These are phyloP conservation scores for Cardiospermum halicacabum DNA, from an alignment of 345 rosid genomes.

Conservation along the genomic window DNA sequence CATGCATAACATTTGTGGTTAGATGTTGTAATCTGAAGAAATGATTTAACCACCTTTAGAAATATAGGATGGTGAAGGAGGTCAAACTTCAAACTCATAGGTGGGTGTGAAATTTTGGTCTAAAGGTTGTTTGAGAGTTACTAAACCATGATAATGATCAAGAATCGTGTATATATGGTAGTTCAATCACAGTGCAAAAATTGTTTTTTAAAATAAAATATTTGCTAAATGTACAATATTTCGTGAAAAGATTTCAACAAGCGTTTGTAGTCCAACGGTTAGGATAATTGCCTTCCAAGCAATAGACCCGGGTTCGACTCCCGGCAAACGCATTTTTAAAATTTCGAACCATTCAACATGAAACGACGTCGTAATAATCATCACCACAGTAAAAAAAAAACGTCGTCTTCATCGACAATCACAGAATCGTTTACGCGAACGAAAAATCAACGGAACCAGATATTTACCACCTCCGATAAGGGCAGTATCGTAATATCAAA, in stretches of 20 bases:
- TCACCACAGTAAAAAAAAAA: not conserved
- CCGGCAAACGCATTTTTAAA: constrained; percentile 56
- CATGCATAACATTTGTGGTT: not conserved
- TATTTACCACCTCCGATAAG: constrained; percentile 23
- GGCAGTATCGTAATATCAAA: too few species aligned
- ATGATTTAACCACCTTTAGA: not conserved
- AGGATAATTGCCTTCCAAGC: constrained; percentile 85
- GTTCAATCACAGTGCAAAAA: not conserved
- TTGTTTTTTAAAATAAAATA: too few species aligned
- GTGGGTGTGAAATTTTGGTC: not conserved
- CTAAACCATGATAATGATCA: not conserved
- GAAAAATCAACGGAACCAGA: constrained; percentile 14
- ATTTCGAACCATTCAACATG: not conserved
- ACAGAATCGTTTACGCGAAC: not conserved
- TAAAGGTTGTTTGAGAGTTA: not conserved
- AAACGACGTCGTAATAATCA: not conserved
- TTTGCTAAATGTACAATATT: too few species aligned
- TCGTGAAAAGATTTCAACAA: not conserved
- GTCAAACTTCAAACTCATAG: constrained; percentile 2
- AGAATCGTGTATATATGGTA: not conserved
- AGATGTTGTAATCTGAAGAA: constrained; percentile 1
- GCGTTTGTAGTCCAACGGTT: constrained; percentile 83
- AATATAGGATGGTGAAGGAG: not conserved
- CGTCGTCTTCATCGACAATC: not conserved
- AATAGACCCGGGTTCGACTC: constrained; percentile 80